Percentiles rank a stretch among this genome's conserved stretches.
phyloP scores from a whole-genome alignment of 1,139 yeast genomes.

The Diutina pseudorugosa region DNA sequence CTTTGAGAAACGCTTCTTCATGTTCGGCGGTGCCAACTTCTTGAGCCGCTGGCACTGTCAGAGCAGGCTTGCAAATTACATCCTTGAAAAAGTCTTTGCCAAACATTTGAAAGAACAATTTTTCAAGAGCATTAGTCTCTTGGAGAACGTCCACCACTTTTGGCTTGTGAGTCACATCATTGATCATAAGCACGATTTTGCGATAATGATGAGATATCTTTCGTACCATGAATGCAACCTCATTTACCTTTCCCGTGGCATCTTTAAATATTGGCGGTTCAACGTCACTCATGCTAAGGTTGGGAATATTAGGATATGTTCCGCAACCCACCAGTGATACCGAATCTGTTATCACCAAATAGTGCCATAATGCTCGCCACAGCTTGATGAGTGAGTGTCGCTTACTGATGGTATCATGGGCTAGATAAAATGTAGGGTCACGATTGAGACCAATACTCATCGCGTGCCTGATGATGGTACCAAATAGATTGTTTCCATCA shows the following conservation, averaged over 20 bases:
- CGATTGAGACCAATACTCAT: constrained; percentile 31
- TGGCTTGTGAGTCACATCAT: constrained; percentile 21
- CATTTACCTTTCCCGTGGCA: not conserved
- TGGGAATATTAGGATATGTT: constrained; percentile 17
- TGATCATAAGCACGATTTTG: constrained; percentile 17
- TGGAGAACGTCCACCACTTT: constrained; percentile 24
- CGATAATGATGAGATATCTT: constrained; percentile 20
- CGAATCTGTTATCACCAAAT: constrained; percentile 21
- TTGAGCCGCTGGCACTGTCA: not conserved
- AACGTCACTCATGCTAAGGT: constrained; percentile 22
- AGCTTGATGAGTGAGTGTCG: constrained; percentile 16
- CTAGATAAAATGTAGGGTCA: constrained; percentile 24
- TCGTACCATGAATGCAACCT: constrained; percentile 8
- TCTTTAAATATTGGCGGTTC: constrained; percentile 13
- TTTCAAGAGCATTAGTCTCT: constrained; percentile 29
- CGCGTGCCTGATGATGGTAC: constrained; percentile 28
- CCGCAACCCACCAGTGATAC: constrained; percentile 24
- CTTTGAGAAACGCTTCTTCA: constrained; percentile 16
- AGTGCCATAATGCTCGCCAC: constrained; percentile 31
- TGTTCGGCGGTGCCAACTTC: not conserved
- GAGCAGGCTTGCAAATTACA: constrained; percentile 22
- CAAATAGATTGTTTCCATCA: constrained; percentile 28
- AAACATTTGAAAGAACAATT: constrained; percentile 23
- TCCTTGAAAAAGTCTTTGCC: constrained; percentile 35
- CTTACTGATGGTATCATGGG: constrained; percentile 21